Percentiles rank a stretch among this genome's conserved stretches.
Evolutionary conservation across 371 early-diverging fungal species (phyloP).

Genomic region (Mortierella sp.): DNA sequence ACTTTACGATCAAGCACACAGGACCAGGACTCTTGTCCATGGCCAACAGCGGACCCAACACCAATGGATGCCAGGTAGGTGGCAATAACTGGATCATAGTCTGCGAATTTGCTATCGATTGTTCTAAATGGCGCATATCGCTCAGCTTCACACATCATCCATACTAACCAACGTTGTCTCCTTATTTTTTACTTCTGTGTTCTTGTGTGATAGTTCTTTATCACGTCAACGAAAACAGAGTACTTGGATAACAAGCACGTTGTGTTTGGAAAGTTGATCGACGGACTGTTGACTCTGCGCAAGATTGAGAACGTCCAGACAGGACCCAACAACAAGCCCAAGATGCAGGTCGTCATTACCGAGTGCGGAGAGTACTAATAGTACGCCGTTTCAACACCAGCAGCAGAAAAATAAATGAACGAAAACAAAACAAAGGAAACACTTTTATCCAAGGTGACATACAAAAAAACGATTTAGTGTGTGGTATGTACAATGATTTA

Average conservation of each 20-base stretch:
- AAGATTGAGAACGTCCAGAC: slow-evolving; percentile 95
- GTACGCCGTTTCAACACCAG: not conserved
- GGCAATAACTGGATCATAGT: too few species aligned
- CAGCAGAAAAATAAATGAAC: not conserved
- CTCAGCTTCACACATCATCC: not conserved
- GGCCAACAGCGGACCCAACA: slow-evolving; percentile 97
- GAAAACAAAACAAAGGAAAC: not conserved
- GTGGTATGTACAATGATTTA: slow-evolving; percentile 9
- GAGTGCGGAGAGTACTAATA: slow-evolving; percentile 64
- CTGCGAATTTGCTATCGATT: not conserved
- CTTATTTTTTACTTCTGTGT: not conserved
- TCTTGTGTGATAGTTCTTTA: slow-evolving; percentile 84
- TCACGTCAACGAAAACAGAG: slow-evolving; percentile 90
- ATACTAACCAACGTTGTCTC: not conserved
- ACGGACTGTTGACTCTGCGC: slow-evolving; percentile 89
- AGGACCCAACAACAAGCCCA: slow-evolving; percentile 91
- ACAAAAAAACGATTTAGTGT: not conserved
- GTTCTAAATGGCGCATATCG: not conserved
- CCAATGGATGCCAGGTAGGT: slow-evolving; percentile 95
- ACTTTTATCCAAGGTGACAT: too few species aligned
- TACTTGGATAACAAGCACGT: slow-evolving; percentile 96
- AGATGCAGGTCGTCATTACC: slow-evolving; percentile 89
- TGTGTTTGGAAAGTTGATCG: slow-evolving; percentile 91
- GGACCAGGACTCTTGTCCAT: slow-evolving; percentile 96
- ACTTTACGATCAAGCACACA: slow-evolving; percentile 93